Conservation (phyloP, 2,329 filamentous ascomycete species). For the Stagonosporopsis vannaccii region DNA sequence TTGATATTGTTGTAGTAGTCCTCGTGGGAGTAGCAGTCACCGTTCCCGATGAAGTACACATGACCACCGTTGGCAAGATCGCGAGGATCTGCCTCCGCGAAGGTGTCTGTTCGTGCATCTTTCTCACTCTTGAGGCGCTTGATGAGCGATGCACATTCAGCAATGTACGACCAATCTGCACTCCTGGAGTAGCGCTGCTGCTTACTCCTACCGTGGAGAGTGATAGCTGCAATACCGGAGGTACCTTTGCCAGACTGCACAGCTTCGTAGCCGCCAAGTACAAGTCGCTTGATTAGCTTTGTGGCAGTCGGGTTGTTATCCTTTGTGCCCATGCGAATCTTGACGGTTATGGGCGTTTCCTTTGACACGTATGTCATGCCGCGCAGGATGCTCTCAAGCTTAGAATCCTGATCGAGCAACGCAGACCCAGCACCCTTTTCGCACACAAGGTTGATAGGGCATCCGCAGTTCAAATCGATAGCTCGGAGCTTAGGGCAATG, state of each 20-base stretch:
- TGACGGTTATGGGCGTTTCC: conserved; percentile 90
- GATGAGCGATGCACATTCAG: conserved; percentile 85
- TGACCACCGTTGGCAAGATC: conserved; percentile 72
- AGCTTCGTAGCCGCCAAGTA: conserved; percentile 78
- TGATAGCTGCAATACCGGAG: conserved; percentile 87
- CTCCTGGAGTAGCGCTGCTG: conserved; percentile 92
- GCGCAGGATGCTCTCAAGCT: conserved; percentile 91
- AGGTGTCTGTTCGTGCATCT: conserved; percentile 75
- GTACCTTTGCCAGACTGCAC: conserved; percentile 68
- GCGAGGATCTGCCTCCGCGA: conserved; percentile 76
- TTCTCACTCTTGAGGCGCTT: conserved; percentile 77
- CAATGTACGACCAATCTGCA: conserved; percentile 96
- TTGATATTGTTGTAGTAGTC: conserved; percentile 84
- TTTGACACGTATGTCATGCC: conserved; percentile 96
- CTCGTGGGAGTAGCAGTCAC: conserved; percentile 91
- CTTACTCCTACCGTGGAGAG: conserved; percentile 88
- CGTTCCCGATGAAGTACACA: conserved; percentile 94
- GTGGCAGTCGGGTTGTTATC: conserved; percentile 80
- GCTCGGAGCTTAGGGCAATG: conserved; percentile 84
- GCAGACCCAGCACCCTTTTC: conserved; percentile 88
- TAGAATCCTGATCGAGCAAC: conserved; percentile 84
- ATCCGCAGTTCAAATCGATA: conserved; percentile 96
- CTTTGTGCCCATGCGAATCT: conserved; percentile 90
- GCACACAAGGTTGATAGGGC: conserved; percentile 94
- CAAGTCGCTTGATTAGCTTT: conserved; percentile 81